phyloP scores from a whole-genome alignment of 2,329 filamentous ascomycete genomes.

The Trichoderma sp. region DNA sequence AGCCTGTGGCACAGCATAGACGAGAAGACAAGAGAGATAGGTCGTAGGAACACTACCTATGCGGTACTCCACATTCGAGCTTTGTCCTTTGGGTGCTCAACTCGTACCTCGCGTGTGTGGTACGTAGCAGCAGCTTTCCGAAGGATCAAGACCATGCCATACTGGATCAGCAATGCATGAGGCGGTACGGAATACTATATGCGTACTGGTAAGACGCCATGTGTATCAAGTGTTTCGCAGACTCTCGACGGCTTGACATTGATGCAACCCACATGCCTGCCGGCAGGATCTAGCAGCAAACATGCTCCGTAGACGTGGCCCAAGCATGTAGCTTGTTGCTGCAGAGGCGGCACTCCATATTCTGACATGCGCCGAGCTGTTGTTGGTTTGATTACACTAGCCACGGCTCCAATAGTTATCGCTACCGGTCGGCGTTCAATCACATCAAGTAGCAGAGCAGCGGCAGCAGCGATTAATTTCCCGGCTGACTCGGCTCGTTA shows the following conservation, averaged over 20 bases:
- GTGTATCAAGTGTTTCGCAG: conserved; percentile 3
- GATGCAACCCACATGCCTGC: conserved; percentile 16
- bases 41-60: not conserved
- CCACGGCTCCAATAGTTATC: conserved; percentile 1
- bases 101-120: not conserved
- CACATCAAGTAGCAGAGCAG: not conserved
- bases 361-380: not conserved
- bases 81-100: not conserved
- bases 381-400: not conserved
- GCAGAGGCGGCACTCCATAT: not conserved
- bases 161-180: conserved; percentile 3
- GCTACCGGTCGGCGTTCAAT: not conserved
- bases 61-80: not conserved
- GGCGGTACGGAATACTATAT: not conserved
- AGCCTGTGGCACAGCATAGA: conserved; percentile 2
- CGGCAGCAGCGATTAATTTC: not conserved
- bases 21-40: not conserved
- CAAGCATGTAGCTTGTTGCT: not conserved
- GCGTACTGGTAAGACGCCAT: conserved; percentile 6
- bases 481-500: conserved; percentile 7
- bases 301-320: not conserved
- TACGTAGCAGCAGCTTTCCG: not conserved
- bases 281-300: conserved; percentile 3
- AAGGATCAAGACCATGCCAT: conserved; percentile 10
- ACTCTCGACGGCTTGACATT: not conserved